Evolutionary conservation across 495 filamentous ascomycete genomes (phyloP).

Genomic region (Podospora pseudocomata): DNA sequence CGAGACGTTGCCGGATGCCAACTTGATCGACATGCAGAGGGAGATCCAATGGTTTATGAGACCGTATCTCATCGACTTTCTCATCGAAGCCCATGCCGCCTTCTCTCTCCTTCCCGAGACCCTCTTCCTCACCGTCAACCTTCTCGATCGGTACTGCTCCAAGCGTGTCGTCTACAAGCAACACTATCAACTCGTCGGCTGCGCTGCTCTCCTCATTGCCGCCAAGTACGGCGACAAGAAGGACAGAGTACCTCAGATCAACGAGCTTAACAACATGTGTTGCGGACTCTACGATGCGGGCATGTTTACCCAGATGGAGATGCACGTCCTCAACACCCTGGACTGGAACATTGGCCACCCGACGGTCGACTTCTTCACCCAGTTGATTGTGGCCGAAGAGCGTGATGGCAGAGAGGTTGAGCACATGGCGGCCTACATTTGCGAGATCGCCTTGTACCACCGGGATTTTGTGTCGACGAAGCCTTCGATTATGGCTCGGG

Average conservation of each 20-base stretch:
- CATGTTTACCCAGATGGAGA: constrained; percentile 99
- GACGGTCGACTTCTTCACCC: constrained; percentile 88
- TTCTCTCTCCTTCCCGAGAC: constrained; percentile 94
- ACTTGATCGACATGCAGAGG: constrained; percentile 95
- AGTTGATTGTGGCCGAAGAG: constrained; percentile 63
- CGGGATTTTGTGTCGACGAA: constrained; percentile 89
- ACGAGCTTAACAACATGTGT: constrained; percentile 97
- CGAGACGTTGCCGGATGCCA: constrained; percentile 89
- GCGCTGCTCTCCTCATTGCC: constrained; percentile 91
- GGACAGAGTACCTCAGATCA: constrained; percentile 90
- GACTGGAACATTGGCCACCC: constrained; percentile 95
- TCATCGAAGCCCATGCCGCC: constrained; percentile 93
- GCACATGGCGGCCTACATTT: constrained; percentile 89
- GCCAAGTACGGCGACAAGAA: constrained; percentile 99
- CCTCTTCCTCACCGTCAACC: constrained; percentile 91
- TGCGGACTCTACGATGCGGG: constrained; percentile 97
- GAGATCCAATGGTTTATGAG: constrained; percentile 99
- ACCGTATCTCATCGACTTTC: constrained; percentile 95
- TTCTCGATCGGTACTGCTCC: constrained; percentile 96
- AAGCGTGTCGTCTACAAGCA: constrained; percentile 98
- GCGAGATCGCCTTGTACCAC: constrained; percentile 92
- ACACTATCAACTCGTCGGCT: constrained; percentile 97
- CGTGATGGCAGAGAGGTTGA: constrained; percentile 83
- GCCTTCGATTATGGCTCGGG: constrained; percentile 85
- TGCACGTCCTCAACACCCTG: constrained; percentile 98